Base-by-base conservation (phyloP, 257 asterid species). In the Ilex aquifolium region DNA sequence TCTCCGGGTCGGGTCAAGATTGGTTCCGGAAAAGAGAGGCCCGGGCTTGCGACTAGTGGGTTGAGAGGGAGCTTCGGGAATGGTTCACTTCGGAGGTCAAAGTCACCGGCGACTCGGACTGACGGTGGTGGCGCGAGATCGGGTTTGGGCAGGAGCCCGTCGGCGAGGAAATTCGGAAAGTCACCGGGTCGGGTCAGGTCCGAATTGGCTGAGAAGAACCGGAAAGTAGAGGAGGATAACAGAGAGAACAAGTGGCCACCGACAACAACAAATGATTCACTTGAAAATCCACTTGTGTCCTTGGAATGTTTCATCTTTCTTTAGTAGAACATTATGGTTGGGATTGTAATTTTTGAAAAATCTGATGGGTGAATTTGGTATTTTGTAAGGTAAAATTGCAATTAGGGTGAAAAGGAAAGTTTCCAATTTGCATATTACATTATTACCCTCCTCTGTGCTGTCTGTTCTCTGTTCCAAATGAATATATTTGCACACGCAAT, bases 181-280 rank as follows among this genome's bases (percentile, higher is more conserved):
- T 85, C 95, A 0, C 95, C 95, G 16, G 79, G 84, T 7, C 80
- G 95, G 73, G 85, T 70, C 2, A 79, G 80, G 15, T 69, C 87
- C 44, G 96, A 85, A 8, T 29, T 68, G 70, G 79, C 81, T 1
- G 88, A 74, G 13, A 77, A 57, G 78, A 59, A 60, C 59, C 86
- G 42, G 42, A 8, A 36, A 8, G 8, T 36, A 0, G 42, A 36
- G 42, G 42, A 36, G 30, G 51, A 68, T 15, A 44, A 31, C 32
- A 72, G 70, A 36, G 42, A 36, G 42, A 36, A 36, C 42, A 36
- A 36, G 42, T 36, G 42, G 42, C 42, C 42, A 36, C 5, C 8
- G 42, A 36, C 42, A 36, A 36, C 42, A 36, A 36, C 7, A 4
- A 36, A 36, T 8, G 42, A 36, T 4, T 36, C 42, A 4, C 42